Evolutionary conservation across 1,139 yeast species (phyloP), one percentile per base, ranked within the genome.

Genomic region (Barnettozyma hawaiiensis): DNA sequence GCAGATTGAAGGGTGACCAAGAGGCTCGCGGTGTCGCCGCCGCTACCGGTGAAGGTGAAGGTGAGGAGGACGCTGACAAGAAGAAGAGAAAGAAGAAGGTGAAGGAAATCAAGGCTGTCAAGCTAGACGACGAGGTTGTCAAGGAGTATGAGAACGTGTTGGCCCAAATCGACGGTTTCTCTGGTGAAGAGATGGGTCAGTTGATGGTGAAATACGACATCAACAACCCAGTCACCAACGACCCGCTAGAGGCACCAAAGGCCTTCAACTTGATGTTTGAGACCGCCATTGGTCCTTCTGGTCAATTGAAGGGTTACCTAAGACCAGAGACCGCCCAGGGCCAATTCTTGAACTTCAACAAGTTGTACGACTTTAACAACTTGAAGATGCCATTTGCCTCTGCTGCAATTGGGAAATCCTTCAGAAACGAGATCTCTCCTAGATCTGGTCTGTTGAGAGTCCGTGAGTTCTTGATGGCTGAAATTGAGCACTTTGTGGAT

Each of bases 251-350:
- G 64, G 84, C 83, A 39, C 99, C 99, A 54, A 78, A 75, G 53
- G 97, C 89, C 63, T 94, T 94, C 79, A 94, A 94, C 71, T 80
- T 94, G 67, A 94, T 94, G 98, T 94, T 94, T 63, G 97, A 90
- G 67, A 94, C 99, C 46, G 96, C 96, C 46, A 94, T 94, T 64
- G 99, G 99, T 43, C 98, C 99, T 49, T 85, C 97, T 46, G 98
- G 98, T 60, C 89, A 83, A 63, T 71, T 90, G 66, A 89, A 85
- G 73, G 98, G 98, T 55, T 94, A 77, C 69, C 71, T 94, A 62
- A 82, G 99, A 69, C 99, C 99, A 46, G 99, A 94, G 71, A 94
- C 99, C 49, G 99, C 99, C 23, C 99, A 94, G 73, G 98, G 99
- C 60, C 98, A 94, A 70, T 94, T 94, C 67, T 75, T 94, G 62